Evolutionary conservation across 2,329 filamentous ascomycete species (phyloP).

Genomic region (Talaromyces sp.): DNA sequence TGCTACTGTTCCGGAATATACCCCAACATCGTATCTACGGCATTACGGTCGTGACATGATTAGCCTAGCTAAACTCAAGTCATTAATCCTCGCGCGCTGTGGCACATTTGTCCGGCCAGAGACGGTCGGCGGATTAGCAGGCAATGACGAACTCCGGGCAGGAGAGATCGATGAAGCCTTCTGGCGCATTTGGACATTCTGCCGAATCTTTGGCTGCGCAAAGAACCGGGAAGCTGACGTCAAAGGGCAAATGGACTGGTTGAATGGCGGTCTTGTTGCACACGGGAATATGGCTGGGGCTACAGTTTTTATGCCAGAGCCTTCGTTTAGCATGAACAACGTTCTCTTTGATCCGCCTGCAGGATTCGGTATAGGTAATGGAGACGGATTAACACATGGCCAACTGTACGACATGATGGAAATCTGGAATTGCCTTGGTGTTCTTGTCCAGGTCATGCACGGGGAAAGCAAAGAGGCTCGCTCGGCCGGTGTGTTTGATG

Average conservation of each 20-base stretch:
- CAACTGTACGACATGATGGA: constrained; percentile 62
- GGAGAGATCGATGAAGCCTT: constrained; percentile 56
- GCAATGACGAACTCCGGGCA: constrained; percentile 40
- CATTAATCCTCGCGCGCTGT: constrained; percentile 52
- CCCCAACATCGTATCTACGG: constrained; percentile 47
- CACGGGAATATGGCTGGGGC: constrained; percentile 42
- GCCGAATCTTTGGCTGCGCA: constrained; percentile 56
- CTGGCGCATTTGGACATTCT: constrained; percentile 64
- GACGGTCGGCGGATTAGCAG: constrained; percentile 50
- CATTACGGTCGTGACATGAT: constrained; percentile 50
- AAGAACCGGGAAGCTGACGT: constrained; percentile 57
- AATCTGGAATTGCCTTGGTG: constrained; percentile 57
- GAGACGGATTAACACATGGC: constrained; percentile 47
- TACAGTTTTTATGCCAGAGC: constrained; percentile 45
- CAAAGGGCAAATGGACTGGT: constrained; percentile 58
- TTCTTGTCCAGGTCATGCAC: constrained; percentile 52
- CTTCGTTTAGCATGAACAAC: constrained; percentile 48
- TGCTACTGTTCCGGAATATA: constrained; percentile 48
- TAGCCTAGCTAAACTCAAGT: constrained; percentile 51
- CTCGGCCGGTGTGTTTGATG: constrained; percentile 53
- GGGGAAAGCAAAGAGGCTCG: constrained; percentile 52
- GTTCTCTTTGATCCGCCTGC: constrained; percentile 53
- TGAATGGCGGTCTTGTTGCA: constrained; percentile 52
- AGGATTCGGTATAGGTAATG: constrained; percentile 55
- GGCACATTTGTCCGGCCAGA: constrained; percentile 53